A percentile compares a stretch with the other conserved stretches of the same genome.
These are phyloP conservation scores for Epicoccum sorghinum DNA, from an alignment of 2,329 filamentous ascomycete genomes.

Conservation along the genomic window DNA sequence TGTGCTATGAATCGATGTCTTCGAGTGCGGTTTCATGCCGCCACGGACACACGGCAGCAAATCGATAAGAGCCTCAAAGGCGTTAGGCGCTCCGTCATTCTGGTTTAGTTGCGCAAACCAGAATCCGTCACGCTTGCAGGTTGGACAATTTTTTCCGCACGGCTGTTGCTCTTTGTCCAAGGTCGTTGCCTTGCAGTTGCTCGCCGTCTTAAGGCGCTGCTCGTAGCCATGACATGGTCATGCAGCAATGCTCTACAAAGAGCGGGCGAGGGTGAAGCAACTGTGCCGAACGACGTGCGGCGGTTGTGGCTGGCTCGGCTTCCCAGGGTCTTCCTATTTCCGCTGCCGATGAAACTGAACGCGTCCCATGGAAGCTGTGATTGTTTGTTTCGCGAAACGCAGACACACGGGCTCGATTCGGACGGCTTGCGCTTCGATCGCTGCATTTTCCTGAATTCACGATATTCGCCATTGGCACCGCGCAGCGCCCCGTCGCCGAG, in stretches of 20 bases:
- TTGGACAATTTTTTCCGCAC: neutral
- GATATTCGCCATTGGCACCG: conserved; percentile 6
- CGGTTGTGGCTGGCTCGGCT: conserved; percentile 17
- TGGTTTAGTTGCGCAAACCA: conserved; percentile 6
- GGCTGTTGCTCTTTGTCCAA: conserved; percentile 3
- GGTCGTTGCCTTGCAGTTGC: neutral
- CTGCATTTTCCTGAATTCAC: neutral
- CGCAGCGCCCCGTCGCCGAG: conserved; percentile 9
- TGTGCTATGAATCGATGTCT: conserved; percentile 13
- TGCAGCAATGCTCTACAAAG: neutral
- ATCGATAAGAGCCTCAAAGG: conserved; percentile 31
- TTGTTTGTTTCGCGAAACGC: conserved; percentile 7
- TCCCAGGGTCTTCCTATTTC: conserved; percentile 9
- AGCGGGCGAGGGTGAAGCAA: conserved; percentile 3
- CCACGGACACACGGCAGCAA: conserved; percentile 20
- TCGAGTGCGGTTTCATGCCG: conserved; percentile 20
- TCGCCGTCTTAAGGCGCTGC: neutral
- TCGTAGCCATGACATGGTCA: neutral
- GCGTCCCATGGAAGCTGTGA: conserved; percentile 1
- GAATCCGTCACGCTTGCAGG: conserved; percentile 13
- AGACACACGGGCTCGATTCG: neutral
- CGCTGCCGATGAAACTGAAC: conserved; percentile 16
- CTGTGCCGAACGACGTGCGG: conserved; percentile 16
- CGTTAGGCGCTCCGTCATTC: conserved; percentile 17
- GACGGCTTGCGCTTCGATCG: neutral